Base-by-base conservation (phyloP, 495 filamentous ascomycete genomes). In the Hypoxylon rickii region DNA sequence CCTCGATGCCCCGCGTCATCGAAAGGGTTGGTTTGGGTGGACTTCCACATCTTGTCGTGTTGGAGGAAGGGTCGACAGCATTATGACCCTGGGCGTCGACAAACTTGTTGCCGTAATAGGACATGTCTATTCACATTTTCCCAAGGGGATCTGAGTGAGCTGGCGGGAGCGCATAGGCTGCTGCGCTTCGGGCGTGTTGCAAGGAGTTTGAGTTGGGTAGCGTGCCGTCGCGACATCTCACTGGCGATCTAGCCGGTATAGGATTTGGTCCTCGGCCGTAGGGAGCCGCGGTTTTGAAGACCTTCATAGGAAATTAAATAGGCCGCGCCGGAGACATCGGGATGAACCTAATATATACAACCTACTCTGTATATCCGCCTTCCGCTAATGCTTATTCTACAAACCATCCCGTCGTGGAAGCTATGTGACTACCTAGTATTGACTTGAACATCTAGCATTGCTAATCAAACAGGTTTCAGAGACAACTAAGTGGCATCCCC, bases 71-170 rank as follows among this genome's bases (percentile, higher is more conserved):
- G 44, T 57, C 37, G 53, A 63, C 45, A 53, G 44, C 47, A 55
- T 52, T 56, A 56, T 49, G 61, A 52, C 55, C 18, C 55, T n/a
- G 53, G 59, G 53, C 59, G 48, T 63, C 57, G 20, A 39, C 40
- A 47, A 62, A 31, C 39, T 61, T 54, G 31, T 52, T n/a, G 51
- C 46, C 55, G 40, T 64, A 61, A 56, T 64, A 64, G 61, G 61
- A 52, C 39, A 49, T 55, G 61, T 46, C 50, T 51, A 34, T 51
- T 44, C 52, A 40, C 57, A 31, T 32, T 54, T 20, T 18, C 45
- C 45, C 31, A 39, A 22, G 55, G 34, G 61, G 50, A 51, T 46
- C 38, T 42, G 50, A n/a, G n/a, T n/a, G 45, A 51, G 53, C 48
- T 33, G 49, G 26, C 38, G 22, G 55, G 38, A 17, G 46, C 36